phyloP scores from a whole-genome alignment of 2,329 filamentous ascomycete genomes.

The Trichoderma aggressivum region DNA sequence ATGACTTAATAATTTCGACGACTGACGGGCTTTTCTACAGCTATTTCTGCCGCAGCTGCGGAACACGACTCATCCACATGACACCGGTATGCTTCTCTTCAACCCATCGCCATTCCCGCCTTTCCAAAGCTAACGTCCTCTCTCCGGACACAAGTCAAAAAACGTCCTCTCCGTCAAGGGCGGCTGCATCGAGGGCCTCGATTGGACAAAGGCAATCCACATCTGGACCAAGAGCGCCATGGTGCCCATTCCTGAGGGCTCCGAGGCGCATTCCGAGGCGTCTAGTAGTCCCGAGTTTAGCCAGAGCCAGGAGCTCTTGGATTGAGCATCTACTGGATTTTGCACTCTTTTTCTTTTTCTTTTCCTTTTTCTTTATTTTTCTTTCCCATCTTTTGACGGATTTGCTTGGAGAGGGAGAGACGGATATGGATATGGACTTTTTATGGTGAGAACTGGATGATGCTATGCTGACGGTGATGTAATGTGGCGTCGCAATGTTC shows the following conservation, averaged over 20 bases:
- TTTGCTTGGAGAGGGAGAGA: neutral
- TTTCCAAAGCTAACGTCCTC: slow-evolving; percentile 15
- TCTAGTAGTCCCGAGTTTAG: slow-evolving; percentile 45
- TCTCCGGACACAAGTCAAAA: slow-evolving; percentile 42
- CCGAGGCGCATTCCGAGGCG: slow-evolving; percentile 54
- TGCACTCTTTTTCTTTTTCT: neutral
- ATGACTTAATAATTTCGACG: neutral
- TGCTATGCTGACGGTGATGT: neutral
- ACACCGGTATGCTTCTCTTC: slow-evolving; percentile 45
- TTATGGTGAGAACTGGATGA: neutral
- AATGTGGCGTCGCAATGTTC: neutral
- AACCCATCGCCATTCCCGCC: neutral
- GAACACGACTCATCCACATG: slow-evolving; percentile 61
- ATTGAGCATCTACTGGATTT: slow-evolving; percentile 27
- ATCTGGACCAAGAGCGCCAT: slow-evolving; percentile 67
- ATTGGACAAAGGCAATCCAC: slow-evolving; percentile 60
- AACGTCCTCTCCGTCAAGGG: slow-evolving; percentile 64
- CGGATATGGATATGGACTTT: neutral
- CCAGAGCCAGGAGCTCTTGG: slow-evolving; percentile 43
- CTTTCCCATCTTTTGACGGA: neutral
- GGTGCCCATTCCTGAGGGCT: slow-evolving; percentile 64
- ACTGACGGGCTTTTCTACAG: slow-evolving; percentile 32
- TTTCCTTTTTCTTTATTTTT: neutral
- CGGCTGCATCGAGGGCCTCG: slow-evolving; percentile 61
- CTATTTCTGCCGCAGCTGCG: slow-evolving; percentile 65